Percentiles rank a stretch among this genome's conserved stretches.
These are phyloP conservation scores for Lentinula sp. DNA, from an alignment of 768 basidiomycete genomes.

Conservation along the genomic window DNA sequence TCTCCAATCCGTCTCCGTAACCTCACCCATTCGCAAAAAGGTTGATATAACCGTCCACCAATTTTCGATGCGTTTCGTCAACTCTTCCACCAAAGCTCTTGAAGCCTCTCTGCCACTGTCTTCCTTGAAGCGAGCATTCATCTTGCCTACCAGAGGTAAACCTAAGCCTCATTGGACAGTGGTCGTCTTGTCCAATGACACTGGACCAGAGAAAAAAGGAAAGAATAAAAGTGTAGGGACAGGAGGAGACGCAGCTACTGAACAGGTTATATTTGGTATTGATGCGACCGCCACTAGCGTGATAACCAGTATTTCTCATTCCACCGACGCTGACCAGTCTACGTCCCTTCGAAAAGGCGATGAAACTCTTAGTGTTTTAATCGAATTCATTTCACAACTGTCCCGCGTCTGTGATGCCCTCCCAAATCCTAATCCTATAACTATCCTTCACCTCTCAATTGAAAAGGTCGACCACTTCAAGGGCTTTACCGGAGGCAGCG, in stretches of 20 bases:
- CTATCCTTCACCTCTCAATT: constrained; percentile 28
- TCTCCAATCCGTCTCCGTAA: constrained; percentile 59
- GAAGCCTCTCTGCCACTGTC: constrained; percentile 48
- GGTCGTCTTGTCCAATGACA: constrained; percentile 40
- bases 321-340: constrained; percentile 18
- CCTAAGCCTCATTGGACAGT: constrained; percentile 46
- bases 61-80: constrained; percentile 43
- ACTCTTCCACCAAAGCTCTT: constrained; percentile 40
- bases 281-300: constrained; percentile 48
- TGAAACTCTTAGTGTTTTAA: constrained; percentile 43
- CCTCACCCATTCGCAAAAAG: constrained; percentile 73
- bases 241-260: constrained; percentile 66
- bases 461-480: constrained; percentile 5
- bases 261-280: constrained; percentile 65
- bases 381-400: constrained; percentile 46
- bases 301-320: constrained; percentile 38
- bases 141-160: constrained; percentile 73
- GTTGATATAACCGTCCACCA: constrained; percentile 57
- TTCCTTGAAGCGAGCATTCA: constrained; percentile 52
- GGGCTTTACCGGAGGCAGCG: constrained; percentile 52
- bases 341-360: constrained; percentile 41
- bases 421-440: constrained; percentile 28
- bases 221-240: constrained; percentile 47
- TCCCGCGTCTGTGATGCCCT: constrained; percentile 8
- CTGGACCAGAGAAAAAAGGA: constrained; percentile 68